Percentiles rank a stretch among this genome's conserved stretches.
Evolutionary conservation across 768 basidiomycete species (phyloP).

Genomic region (Boletus barrowsii): DNA sequence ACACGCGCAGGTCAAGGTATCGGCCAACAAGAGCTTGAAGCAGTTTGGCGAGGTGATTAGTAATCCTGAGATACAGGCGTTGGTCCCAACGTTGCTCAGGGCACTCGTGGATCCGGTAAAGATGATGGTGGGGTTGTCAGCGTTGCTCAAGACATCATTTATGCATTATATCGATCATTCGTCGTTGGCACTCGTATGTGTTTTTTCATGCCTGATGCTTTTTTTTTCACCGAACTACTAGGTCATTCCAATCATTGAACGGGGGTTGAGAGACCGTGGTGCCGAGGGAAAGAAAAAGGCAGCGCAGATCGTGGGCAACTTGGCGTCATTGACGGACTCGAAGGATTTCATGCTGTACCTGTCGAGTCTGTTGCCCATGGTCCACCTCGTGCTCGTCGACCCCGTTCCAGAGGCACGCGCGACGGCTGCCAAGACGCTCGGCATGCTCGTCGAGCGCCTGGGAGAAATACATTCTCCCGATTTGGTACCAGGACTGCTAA

Average conservation of each 20-base stretch:
- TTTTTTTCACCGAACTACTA: constrained; percentile 25
- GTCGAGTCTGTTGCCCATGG: constrained; percentile 81
- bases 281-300: constrained; percentile 95
- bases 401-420: constrained; percentile 98
- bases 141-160: constrained; percentile 90
- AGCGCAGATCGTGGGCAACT: constrained; percentile 96
- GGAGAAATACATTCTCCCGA: constrained; percentile 96
- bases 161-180: constrained; percentile 98
- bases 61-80: constrained; percentile 92
- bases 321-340: constrained; percentile 83
- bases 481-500: constrained; percentile 83
- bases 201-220: not conserved
- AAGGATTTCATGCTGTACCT: constrained; percentile 96
- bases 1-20: constrained; percentile 91
- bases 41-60: constrained; percentile 98
- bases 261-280: constrained; percentile 87
- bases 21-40: constrained; percentile 94
- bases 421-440: constrained; percentile 94
- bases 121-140: constrained; percentile 79
- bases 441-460: constrained; percentile 93
- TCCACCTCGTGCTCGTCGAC: constrained; percentile 90
- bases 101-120: constrained; percentile 94
- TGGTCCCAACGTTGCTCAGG: constrained; percentile 87
- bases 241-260: constrained; percentile 94
- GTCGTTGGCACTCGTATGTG: constrained; percentile 81